A percentile compares a stretch with the other conserved stretches of the same genome.
phyloP scores from a whole-genome alignment of 2,329 filamentous ascomycete genomes.

The Pestalotiopsis sp. region DNA sequence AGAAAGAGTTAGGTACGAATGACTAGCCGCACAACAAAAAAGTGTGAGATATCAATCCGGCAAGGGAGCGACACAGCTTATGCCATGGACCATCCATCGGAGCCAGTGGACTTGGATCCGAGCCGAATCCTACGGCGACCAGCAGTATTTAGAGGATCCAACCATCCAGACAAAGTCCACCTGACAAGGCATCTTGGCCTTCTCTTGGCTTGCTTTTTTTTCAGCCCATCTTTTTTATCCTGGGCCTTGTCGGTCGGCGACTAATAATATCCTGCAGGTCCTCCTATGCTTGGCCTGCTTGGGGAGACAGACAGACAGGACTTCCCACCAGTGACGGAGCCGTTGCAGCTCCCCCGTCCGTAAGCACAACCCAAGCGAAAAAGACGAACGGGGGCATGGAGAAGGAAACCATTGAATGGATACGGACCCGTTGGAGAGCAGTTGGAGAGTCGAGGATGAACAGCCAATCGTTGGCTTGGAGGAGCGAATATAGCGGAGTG shows the following conservation, averaged over 20 bases:
- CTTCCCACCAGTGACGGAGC: background rate
- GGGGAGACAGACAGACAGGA: too few species aligned
- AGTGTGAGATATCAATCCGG: background rate
- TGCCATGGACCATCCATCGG: background rate
- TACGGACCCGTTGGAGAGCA: background rate
- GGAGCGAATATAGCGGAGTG: background rate
- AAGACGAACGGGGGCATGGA: background rate
- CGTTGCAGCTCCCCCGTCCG: background rate
- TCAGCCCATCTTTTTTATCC: too few species aligned
- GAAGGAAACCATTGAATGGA: background rate
- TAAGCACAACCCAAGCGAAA: background rate
- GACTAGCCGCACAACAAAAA: background rate
- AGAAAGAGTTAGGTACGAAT: background rate
- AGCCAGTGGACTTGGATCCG: background rate
- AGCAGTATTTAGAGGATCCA: background rate
- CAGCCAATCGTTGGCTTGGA: background rate
- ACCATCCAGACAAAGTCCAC: background rate
- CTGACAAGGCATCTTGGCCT: background rate
- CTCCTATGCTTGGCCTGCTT: too few species aligned
- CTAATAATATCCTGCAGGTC: background rate
- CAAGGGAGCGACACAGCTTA: background rate
- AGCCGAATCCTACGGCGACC: background rate
- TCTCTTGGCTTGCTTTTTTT: background rate
- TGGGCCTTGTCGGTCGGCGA: too few species aligned
- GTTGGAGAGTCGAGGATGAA: background rate